Base-by-base conservation (phyloP, 306 rosid species). In the Cotoneaster glaucophyllus region DNA sequence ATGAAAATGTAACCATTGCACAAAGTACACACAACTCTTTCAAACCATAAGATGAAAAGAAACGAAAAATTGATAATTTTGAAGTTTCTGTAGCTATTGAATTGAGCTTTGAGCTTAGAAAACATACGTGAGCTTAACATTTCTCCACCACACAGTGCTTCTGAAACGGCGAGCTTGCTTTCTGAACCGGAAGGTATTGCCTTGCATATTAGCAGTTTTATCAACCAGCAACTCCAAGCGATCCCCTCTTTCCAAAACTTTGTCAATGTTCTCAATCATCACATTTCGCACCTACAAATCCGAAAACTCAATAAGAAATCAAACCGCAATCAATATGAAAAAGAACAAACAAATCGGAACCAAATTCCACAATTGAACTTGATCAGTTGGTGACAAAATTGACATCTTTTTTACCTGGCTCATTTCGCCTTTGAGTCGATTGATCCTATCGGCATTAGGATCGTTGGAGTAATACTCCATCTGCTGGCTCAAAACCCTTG, bases 81-180 rank as follows among this genome's bases (percentile, higher is more conserved):
- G 8, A 72, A 37, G 22, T 31, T 29, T 8, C 24, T 48, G 6
- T 17, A 22, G 73, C 59, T 25, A 18, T 11, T 62, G 77, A 67
- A 6, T 21, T 25, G 77, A 66, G 12, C 48, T 29, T 67, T 63
- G 14, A 76, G 77, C 68, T 34, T 21, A 50, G 74, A 82, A 41
- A 80, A 69, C 99, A 9, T 89, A 96, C 99, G 84, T 85, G 63
- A 96, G 98, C 85, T 96, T 92, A 77, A 96, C 99, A 71, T 96
- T 96, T 86, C 91, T 89, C 99, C 99, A 96, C 99, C 99, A 96
- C 19, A 90, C 96, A 4, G 93, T 82, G 82, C 82, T 90, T 86
- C 97, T 84, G 85, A 90, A 96, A 39, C 98, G 97, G 15, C 98
- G 99, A 83, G 99, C 93, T 84, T 96, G 98, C 89, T 96, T 96